phyloP scores from a whole-genome alignment of 192 early-diverging fungal species.

The Coemansia sp. region DNA sequence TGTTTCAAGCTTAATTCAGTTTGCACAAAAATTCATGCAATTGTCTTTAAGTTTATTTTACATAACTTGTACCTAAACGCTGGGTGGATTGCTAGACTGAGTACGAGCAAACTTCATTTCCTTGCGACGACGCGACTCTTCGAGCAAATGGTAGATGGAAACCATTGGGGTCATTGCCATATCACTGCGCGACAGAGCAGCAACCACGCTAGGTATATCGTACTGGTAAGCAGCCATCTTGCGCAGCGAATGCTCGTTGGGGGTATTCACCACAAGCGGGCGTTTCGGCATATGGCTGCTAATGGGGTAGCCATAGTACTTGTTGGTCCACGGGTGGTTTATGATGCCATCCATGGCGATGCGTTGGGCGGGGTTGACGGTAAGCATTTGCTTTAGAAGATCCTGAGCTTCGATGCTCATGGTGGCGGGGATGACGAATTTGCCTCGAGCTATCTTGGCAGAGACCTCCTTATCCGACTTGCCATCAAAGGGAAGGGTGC shows the following conservation, averaged over 20 bases:
- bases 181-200: conserved; percentile 34
- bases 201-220: conserved; percentile 22
- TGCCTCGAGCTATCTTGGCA: conserved; percentile 72
- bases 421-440: conserved; percentile 58
- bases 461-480: conserved; percentile 77
- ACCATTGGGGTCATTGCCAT: conserved; percentile 40
- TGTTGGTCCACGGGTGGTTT: conserved; percentile 73
- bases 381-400: conserved; percentile 67
- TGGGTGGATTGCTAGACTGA: background rate
- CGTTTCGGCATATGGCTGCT: conserved; percentile 64
- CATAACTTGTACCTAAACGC: too few relatives aligned
- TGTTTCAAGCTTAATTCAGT: too few relatives aligned
- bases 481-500: conserved; percentile 80
- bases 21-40: too few relatives aligned
- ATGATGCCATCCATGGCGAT: conserved; percentile 67
- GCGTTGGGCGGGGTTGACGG: conserved; percentile 64
- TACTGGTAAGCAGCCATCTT: conserved; percentile 46
- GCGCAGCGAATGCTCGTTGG: conserved; percentile 32
- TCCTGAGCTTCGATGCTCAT: conserved; percentile 56
- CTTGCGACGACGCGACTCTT: conserved; percentile 42
- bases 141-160: conserved; percentile 43
- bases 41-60: too few relatives aligned
- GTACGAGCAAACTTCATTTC: conserved; percentile 25
- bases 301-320: conserved; percentile 59
- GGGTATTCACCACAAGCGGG: conserved; percentile 35